Evolutionary conservation across 164 flowering plant species (phyloP).

Genomic region (Chloranthus sessilifolius): DNA sequence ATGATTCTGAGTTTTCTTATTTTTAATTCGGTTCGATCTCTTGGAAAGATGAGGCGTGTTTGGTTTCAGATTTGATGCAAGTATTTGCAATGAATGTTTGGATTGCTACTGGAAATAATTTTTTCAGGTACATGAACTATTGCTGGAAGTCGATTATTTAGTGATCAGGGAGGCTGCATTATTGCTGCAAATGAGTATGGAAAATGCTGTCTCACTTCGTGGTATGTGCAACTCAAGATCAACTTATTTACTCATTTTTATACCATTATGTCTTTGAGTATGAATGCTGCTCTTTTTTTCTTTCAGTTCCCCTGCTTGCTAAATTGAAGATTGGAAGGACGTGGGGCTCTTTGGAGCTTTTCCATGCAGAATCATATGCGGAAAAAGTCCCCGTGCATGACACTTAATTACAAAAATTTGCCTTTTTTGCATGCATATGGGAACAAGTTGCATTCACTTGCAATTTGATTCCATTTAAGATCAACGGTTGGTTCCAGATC

Average conservation of each 20-base stretch:
- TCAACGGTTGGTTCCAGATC: no score
- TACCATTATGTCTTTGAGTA: no score
- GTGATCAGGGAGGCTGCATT: conserved; percentile 61
- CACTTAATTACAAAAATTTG: conserved; percentile 1
- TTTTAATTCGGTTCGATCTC: neutral
- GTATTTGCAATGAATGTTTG: neutral
- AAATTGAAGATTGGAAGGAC: conserved; percentile 85
- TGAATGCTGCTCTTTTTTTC: conserved; percentile 9
- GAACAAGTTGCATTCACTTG: no score
- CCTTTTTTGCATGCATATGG: no score
- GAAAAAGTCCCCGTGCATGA: neutral
- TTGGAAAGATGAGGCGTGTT: neutral
- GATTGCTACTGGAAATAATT: conserved; percentile 7
- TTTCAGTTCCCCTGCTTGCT: conserved; percentile 81
- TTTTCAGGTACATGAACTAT: conserved; percentile 80
- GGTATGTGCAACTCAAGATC: conserved; percentile 49
- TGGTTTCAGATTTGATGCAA: neutral
- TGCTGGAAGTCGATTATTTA: conserved; percentile 78
- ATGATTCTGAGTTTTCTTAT: neutral
- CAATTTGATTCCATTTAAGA: no score
- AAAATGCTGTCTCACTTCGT: conserved; percentile 70
- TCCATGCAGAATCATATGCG: conserved; percentile 21
- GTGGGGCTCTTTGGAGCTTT: conserved; percentile 90
- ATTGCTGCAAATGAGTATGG: conserved; percentile 78
- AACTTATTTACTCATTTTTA: no score